Percentiles rank a stretch among this genome's conserved stretches.
Conservation (phyloP, 2,329 filamentous ascomycete species). For the Fusarium dlaminii region DNA sequence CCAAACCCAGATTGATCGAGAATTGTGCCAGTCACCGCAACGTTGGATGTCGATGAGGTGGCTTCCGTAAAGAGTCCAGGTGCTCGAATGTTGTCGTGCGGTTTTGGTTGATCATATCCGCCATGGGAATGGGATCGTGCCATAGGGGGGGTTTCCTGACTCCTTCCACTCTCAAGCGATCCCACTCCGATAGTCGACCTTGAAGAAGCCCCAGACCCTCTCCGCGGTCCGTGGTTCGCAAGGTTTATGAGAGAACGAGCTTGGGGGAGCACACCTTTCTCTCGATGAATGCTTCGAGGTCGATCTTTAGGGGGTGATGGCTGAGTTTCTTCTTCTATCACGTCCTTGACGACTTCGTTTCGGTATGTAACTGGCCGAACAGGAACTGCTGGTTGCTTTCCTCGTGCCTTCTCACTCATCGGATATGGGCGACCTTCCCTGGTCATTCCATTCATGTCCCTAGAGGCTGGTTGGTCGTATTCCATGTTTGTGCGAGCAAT, state of each 20-base stretch:
- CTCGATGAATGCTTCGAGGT: constrained; percentile 17
- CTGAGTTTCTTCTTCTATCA: constrained; percentile 8
- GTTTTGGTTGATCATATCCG: constrained; percentile 37
- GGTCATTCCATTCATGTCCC: constrained; percentile 3
- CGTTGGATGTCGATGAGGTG: constrained; percentile 53
- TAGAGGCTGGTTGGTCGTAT: not conserved
- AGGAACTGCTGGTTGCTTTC: constrained; percentile 55
- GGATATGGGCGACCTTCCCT: constrained; percentile 3
- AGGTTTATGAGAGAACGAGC: constrained; percentile 40
- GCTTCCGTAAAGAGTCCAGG: constrained; percentile 48
- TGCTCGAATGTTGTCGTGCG: constrained; percentile 25
- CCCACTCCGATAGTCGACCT: constrained; percentile 36
- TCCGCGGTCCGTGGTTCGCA: constrained; percentile 25
- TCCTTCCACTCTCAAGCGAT: constrained; percentile 35
- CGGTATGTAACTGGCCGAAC: constrained; percentile 24
- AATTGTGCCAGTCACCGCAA: constrained; percentile 56
- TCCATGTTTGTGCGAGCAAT: constrained; percentile 41
- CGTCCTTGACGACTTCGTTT: constrained; percentile 14
- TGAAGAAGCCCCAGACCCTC: constrained; percentile 37
- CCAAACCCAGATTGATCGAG: constrained; percentile 51
- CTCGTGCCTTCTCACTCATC: constrained; percentile 59
- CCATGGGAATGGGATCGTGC: constrained; percentile 47
- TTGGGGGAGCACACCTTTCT: constrained; percentile 31
- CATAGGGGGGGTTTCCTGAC: constrained; percentile 40
- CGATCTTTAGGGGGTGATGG: constrained; percentile 9